A percentile compares a stretch with the other conserved stretches of the same genome.
Evolutionary conservation across 345 rosid species (phyloP).

Genomic region (Psidium friedrichsthalianum): DNA sequence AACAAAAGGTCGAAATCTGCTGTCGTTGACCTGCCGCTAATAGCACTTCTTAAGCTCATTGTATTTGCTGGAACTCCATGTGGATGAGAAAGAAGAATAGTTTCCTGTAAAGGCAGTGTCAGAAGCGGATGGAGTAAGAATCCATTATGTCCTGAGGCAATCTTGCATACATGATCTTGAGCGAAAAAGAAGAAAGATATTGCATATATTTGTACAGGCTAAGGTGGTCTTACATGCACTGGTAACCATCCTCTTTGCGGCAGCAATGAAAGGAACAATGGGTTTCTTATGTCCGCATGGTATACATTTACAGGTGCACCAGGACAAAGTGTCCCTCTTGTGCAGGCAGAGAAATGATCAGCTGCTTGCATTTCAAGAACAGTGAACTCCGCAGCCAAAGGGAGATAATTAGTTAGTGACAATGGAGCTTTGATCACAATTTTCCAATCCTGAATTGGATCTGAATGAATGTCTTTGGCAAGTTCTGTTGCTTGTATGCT

Average conservation of each 20-base stretch:
- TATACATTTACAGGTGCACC: conserved; percentile 68
- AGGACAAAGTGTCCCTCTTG: conserved; percentile 55
- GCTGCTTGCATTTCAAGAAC: conserved; percentile 57
- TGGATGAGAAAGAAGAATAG: conserved; percentile 84
- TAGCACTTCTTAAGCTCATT: conserved; percentile 66
- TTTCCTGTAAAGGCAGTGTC: conserved; percentile 41
- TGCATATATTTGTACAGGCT: background rate
- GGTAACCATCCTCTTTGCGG: conserved; percentile 93
- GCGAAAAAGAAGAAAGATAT: background rate
- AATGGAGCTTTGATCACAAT: conserved; percentile 79
- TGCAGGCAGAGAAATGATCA: conserved; percentile 51
- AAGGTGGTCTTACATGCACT: conserved; percentile 36
- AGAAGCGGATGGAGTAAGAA: background rate
- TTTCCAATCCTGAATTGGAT: conserved; percentile 90
- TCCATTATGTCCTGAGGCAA: background rate
- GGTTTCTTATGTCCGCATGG: conserved; percentile 59
- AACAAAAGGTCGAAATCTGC: background rate
- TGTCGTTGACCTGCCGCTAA: conserved; percentile 66
- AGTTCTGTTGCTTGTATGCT: conserved; percentile 67
- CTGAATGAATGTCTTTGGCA: conserved; percentile 61
- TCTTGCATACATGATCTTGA: background rate
- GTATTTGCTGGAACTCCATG: conserved; percentile 64
- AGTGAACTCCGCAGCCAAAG: conserved; percentile 73
- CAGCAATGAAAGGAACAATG: conserved; percentile 60
- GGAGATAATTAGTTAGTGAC: conserved; percentile 72